Base-by-base conservation (phyloP, 768 basidiomycete genomes). In the Phylloporus sp. region DNA sequence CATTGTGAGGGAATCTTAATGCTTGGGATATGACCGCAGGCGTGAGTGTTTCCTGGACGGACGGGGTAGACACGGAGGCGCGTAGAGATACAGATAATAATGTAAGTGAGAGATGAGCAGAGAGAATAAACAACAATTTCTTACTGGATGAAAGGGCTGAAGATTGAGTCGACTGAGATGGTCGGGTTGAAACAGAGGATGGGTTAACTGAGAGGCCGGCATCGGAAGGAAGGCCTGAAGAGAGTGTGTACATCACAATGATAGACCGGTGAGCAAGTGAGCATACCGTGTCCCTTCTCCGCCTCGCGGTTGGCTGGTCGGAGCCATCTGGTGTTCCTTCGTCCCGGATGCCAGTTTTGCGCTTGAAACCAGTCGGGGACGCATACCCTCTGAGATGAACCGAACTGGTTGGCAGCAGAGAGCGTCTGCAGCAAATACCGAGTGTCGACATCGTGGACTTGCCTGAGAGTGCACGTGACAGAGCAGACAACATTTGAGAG, bases 191-290 rank as follows among this genome's bases (percentile, higher is more conserved):
- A 81, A 78, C 13, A 80, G 43, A 0, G 70, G 66, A 18, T 79
- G 66, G 22, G 66, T 69, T 18, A 82, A 55, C 45, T 72, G 69
- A 1, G 56, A 58, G 11, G 59, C 59, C 0, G 77, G 62, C 65
- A 81, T 61, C 5, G 77, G 68, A 40, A 70, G 60, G 56, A 79
- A 81, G 16, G 72, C 66, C 80, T 81, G 22, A 11, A 18, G 11
- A 49, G 18, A 0, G 8, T 23, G 3, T 12, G 41, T 59, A 29
- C 22, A 45, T 39, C 3, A 15, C 32, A 44, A 41, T 12, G 38
- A 16, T 35, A 24, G 42, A 27, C 13, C 3, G 13, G 45, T 22
- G 26, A 43, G 20, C 52, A 5, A 9, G 35, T 7, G 9, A 7
- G 13, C 53, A 6, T 46, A 55, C 62, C 24, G 62, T 64, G 53